phyloP scores from a whole-genome alignment of 23 red algal genomes.

The Rhodosorus marinus region DNA sequence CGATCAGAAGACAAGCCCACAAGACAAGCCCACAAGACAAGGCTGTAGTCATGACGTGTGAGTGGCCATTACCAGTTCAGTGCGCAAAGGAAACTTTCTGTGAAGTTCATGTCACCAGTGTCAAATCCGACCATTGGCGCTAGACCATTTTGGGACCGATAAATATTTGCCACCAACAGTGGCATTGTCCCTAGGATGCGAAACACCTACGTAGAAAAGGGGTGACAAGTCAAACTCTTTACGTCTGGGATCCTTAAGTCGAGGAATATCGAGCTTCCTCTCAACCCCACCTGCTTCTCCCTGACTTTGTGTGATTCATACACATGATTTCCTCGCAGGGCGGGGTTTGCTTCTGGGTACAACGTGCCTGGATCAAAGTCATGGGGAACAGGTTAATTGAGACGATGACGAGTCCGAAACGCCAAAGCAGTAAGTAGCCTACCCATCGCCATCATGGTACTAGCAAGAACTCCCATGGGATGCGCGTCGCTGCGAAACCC shows the following conservation, averaged over 20 bases:
- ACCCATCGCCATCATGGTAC: slow-evolving; percentile 53
- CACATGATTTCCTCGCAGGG: slow-evolving; percentile 18
- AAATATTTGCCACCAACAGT: neutral
- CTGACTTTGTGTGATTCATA: slow-evolving; percentile 4
- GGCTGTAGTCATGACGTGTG: too few relatives aligned
- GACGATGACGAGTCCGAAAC: too few relatives aligned
- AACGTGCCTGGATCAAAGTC: too few relatives aligned
- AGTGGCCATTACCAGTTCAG: too few relatives aligned
- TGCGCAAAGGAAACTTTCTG: too few relatives aligned
- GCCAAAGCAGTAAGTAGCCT: too few relatives aligned
- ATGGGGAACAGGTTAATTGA: too few relatives aligned
- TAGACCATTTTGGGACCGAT: neutral
- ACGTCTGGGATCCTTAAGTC: too few relatives aligned
- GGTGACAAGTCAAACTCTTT: too few relatives aligned
- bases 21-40: too few relatives aligned
- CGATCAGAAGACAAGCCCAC: too few relatives aligned
- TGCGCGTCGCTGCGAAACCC: slow-evolving; percentile 16
- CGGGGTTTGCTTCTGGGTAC: slow-evolving; percentile 29
- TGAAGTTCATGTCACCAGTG: neutral
- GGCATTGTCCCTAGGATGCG: neutral
- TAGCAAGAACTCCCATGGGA: slow-evolving; percentile 74
- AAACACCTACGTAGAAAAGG: too few relatives aligned
- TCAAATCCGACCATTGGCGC: neutral
- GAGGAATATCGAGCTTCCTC: neutral
- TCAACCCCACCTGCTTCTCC: neutral